Evolutionary conservation across 1,284 basidiomycete genomes (phyloP).

Genomic region (Cutaneotrichosporon sp.): DNA sequence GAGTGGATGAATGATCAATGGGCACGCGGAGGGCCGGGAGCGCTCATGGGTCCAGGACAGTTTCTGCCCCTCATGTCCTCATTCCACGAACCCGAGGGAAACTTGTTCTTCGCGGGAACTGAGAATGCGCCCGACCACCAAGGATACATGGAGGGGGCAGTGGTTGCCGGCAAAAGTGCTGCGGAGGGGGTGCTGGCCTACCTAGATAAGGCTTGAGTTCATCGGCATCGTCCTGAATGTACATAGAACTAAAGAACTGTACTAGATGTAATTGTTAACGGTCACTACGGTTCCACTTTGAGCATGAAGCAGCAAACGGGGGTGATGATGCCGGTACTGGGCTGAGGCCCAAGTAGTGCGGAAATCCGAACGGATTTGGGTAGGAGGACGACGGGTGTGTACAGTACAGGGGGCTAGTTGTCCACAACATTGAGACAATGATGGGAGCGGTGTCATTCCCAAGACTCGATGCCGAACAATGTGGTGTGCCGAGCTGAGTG

Average conservation of each 20-base stretch:
- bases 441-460: too few relatives aligned
- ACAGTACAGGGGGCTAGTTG: too few relatives aligned
- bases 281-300: background rate
- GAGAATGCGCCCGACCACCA: slow-evolving; percentile 8
- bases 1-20: slow-evolving; percentile 9
- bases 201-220: background rate
- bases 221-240: background rate
- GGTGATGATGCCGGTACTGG: too few relatives aligned
- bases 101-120: slow-evolving; percentile 12
- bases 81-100: slow-evolving; percentile 1
- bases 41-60: slow-evolving; percentile 3
- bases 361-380: too few relatives aligned
- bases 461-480: too few relatives aligned
- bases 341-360: too few relatives aligned
- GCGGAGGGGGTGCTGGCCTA: background rate
- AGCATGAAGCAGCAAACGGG: background rate
- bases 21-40: slow-evolving; percentile 1
- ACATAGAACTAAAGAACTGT: background rate
- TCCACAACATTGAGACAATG: too few relatives aligned
- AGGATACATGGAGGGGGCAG: slow-evolving; percentile 21
- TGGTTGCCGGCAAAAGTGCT: background rate
- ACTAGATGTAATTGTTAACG: background rate
- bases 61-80: background rate
- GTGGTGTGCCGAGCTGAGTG: too few relatives aligned
- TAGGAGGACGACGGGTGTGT: too few relatives aligned